Conservation (phyloP, 176 grass and related monocot genomes). For the Juncus inflexus region DNA sequence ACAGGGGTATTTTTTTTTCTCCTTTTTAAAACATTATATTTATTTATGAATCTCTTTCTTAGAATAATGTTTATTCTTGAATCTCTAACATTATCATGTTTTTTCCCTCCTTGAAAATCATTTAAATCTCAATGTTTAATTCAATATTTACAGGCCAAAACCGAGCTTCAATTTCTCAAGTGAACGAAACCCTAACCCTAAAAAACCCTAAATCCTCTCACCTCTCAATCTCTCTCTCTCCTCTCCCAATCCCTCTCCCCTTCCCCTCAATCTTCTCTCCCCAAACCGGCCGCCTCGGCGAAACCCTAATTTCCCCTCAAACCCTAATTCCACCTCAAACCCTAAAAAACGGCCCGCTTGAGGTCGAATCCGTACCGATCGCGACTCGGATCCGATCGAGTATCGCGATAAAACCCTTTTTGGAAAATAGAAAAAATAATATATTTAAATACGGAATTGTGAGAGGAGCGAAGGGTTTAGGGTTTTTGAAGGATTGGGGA, state of each 20-base stretch:
- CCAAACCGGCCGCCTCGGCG: slow-evolving; percentile 48
- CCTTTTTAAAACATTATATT: too few relatives aligned
- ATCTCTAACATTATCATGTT: too few relatives aligned
- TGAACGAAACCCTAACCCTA: slow-evolving; percentile 38
- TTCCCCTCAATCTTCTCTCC: slow-evolving; percentile 70
- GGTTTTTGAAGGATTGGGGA: slow-evolving; percentile 60
- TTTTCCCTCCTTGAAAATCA: too few relatives aligned
- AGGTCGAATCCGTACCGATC: slow-evolving; percentile 61
- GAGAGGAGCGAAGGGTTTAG: slow-evolving; percentile 47
- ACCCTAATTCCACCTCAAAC: background rate
- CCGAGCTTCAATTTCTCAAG: slow-evolving; percentile 56
- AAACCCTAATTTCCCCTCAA: slow-evolving; percentile 25
- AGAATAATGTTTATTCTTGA: too few relatives aligned
- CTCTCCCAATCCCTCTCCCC: slow-evolving; percentile 70
- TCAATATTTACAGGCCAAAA: slow-evolving; percentile 35
- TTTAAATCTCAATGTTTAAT: slow-evolving; percentile 10
- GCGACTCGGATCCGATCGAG: slow-evolving; percentile 63
- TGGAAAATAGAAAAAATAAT: slow-evolving; percentile 49
- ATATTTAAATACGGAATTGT: slow-evolving; percentile 50
- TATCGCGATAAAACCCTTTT: slow-evolving; percentile 48
- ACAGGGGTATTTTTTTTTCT: too few relatives aligned
- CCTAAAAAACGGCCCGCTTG: slow-evolving; percentile 41
- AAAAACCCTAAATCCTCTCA: slow-evolving; percentile 48
- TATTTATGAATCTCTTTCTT: too few relatives aligned
- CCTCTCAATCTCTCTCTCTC: slow-evolving; percentile 55